Base-by-base conservation (phyloP, 1,284 basidiomycete species). In the Puccinia triticina region DNA sequence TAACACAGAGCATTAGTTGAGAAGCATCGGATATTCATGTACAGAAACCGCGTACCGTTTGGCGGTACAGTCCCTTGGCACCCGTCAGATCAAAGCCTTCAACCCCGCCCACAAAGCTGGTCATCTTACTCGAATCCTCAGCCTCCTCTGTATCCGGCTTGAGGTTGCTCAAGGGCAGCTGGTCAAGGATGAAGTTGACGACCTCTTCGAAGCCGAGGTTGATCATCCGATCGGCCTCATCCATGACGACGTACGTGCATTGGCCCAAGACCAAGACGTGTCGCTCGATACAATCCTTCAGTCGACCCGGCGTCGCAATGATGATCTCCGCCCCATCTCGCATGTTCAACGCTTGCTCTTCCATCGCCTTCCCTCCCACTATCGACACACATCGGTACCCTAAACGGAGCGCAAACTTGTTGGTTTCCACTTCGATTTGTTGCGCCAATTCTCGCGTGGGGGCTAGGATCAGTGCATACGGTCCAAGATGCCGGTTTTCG, bases 201-300 rank as follows among this genome's bases (percentile, higher is more conserved):
- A 96, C 95, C 21, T 91, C 91, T 87, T 99, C 97, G 87, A 98
- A 99, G 14, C 97, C 97, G 46, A 99, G 91, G 86, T 97, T 92
- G 82, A 99, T 95, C 96, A 99, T 98, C 80, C 96, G 91, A 88
- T 99, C 96, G 26, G 97, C 97, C 89, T 99, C 96, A 88, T 99
- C 97, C 95, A 99, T 96, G 84, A 99, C 96, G 77, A 99, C 92
- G 86, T 98, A 99, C 0, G 94, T 94, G 88, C 96, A 98, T 88
- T 99, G 96, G 5, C 93, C 93, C 74, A 99, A 90, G 53, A 99
- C 96, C 50, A 99, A 90, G 72, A 98, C 94, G 87, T 94, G 94
- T 71, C 95, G 91, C 88, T 99, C 96, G 83, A 99, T 92, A 84
- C 98, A 94, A 87, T 99, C 97, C 88, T 97, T 96, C 67, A 99